Percentiles rank a stretch among this genome's conserved stretches.
Evolutionary conservation across 306 rosid genomes (phyloP).

Genomic region (Biancaea sappan): DNA sequence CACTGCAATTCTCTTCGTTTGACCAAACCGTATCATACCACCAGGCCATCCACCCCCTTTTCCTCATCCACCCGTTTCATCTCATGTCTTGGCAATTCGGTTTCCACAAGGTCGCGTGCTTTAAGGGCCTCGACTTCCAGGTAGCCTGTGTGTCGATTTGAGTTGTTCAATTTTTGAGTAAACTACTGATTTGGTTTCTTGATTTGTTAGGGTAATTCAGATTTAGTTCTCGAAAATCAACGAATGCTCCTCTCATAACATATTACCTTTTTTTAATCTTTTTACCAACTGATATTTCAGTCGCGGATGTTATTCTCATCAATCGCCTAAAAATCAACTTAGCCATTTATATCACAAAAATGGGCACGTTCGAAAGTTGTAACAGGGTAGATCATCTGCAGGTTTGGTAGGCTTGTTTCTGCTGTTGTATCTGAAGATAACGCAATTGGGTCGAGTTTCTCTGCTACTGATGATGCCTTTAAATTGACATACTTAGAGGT

Average conservation of each 20-base stretch:
- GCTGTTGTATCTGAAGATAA: slow-evolving; percentile 68
- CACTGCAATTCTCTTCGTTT: slow-evolving; percentile 49
- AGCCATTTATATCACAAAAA: background rate
- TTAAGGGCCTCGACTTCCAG: slow-evolving; percentile 47
- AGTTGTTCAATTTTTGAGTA: background rate
- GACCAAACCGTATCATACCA: slow-evolving; percentile 36
- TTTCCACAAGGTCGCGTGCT: slow-evolving; percentile 31
- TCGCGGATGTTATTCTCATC: background rate
- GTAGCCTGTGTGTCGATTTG: slow-evolving; percentile 40
- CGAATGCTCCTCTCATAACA: background rate
- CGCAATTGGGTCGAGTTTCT: slow-evolving; percentile 51
- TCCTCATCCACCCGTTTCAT: slow-evolving; percentile 28
- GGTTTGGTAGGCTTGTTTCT: slow-evolving; percentile 52
- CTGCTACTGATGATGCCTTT: slow-evolving; percentile 57
- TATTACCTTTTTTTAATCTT: too few species aligned
- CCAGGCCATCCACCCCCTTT: slow-evolving; percentile 32
- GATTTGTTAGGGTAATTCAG: background rate
- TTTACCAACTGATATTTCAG: background rate
- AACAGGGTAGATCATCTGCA: slow-evolving; percentile 27
- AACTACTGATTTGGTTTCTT: background rate
- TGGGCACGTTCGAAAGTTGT: background rate
- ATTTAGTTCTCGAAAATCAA: background rate
- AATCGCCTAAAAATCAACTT: background rate
- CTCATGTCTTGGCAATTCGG: slow-evolving; percentile 29
- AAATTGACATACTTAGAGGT: slow-evolving; percentile 89